A percentile compares a stretch with the other conserved stretches of the same genome.
Evolutionary conservation across 1,284 basidiomycete genomes (phyloP).

Genomic region (Trametes pubescens): DNA sequence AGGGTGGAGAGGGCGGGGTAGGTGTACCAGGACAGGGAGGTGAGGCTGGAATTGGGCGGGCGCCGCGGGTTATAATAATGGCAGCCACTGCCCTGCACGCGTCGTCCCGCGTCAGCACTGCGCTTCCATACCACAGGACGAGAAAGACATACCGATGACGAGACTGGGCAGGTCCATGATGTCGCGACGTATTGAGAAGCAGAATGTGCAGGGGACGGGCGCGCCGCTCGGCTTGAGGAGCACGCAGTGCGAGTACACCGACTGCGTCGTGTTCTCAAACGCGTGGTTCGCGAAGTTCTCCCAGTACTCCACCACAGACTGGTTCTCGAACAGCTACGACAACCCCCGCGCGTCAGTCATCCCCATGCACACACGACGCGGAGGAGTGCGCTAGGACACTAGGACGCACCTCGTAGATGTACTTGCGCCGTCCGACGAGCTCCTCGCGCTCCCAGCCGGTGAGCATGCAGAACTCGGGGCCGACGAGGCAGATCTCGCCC

Average conservation of each 20-base stretch:
- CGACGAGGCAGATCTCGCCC: slow-evolving; percentile 96
- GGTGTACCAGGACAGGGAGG: background rate
- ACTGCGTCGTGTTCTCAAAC: slow-evolving; percentile 94
- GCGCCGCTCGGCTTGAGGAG: slow-evolving; percentile 85
- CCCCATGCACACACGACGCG: background rate
- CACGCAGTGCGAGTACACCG: slow-evolving; percentile 92
- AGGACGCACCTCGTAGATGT: slow-evolving; percentile 83
- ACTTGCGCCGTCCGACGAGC: slow-evolving; percentile 80
- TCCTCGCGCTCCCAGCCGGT: slow-evolving; percentile 91
- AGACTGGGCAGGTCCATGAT: slow-evolving; percentile 89
- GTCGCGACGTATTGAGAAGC: slow-evolving; percentile 92
- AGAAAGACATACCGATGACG: slow-evolving; percentile 70
- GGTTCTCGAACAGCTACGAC: slow-evolving; percentile 83
- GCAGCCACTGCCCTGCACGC: slow-evolving; percentile 78
- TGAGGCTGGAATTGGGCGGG: slow-evolving; percentile 1
- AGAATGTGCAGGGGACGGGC: slow-evolving; percentile 88
- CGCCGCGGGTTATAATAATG: slow-evolving; percentile 58
- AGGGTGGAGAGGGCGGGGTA: background rate
- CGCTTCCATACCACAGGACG: slow-evolving; percentile 7
- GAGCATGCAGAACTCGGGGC: slow-evolving; percentile 95
- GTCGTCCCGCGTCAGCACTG: background rate
- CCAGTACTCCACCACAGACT: slow-evolving; percentile 93
- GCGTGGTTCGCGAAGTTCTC: slow-evolving; percentile 95
- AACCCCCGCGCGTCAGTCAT: background rate
- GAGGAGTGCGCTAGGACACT: no score